A percentile compares a stretch with the other conserved stretches of the same genome.
Evolutionary conservation across 805 yeast genomes (phyloP).

Genomic region (Yamadazyma phyllophila): DNA sequence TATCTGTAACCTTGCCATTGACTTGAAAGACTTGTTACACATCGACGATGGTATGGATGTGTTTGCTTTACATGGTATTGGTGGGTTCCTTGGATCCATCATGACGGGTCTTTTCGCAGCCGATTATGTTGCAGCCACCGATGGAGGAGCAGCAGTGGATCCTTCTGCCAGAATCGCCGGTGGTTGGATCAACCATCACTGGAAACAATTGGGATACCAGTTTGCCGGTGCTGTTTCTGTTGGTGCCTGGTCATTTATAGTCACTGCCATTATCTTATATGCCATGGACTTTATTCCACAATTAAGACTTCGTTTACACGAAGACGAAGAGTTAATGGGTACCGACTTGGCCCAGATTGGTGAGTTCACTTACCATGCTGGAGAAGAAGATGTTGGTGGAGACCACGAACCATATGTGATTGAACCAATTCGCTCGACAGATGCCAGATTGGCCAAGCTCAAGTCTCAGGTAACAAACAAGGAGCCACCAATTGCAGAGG

Average conservation of each 20-base stretch:
- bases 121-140: conserved; percentile 81
- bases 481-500: conserved; percentile 4
- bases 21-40: conserved; percentile 63
- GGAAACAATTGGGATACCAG: conserved; percentile 83
- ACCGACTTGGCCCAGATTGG: conserved; percentile 90
- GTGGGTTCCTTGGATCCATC: conserved; percentile 81
- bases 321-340: conserved; percentile 86
- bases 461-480: conserved; percentile 22
- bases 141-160: conserved; percentile 51
- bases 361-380: conserved; percentile 76
- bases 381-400: conserved; percentile 41
- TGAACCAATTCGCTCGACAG: conserved; percentile 72
- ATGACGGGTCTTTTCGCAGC: conserved; percentile 93
- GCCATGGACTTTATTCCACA: conserved; percentile 74
- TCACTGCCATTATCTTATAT: conserved; percentile 67
- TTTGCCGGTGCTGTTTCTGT: conserved; percentile 73
- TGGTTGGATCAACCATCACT: conserved; percentile 88
- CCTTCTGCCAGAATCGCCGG: conserved; percentile 51
- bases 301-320: conserved; percentile 72
- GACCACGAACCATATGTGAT: conserved; percentile 51
- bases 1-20: conserved; percentile 83
- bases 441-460: conserved; percentile 35
- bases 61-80: conserved; percentile 90
- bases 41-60: conserved; percentile 96
- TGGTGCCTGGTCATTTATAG: conserved; percentile 70